Evolutionary conservation across 306 rosid genomes (phyloP), one percentile per base, ranked within the genome.

Genomic region (Cucurbita moschata): DNA sequence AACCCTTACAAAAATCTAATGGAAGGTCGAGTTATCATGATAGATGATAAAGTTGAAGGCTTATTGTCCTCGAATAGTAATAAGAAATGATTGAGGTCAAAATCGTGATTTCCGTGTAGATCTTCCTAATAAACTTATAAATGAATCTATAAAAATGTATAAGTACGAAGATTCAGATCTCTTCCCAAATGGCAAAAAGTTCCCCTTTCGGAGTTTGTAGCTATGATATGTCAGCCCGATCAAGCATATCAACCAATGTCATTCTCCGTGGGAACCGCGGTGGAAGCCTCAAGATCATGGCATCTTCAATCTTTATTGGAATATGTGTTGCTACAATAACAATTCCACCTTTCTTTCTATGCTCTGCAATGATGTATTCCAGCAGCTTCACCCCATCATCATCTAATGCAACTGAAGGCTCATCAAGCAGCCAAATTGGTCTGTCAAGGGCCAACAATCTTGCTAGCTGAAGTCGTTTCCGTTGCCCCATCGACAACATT

Each of bases 371-470:
- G 37, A 89, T 82, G 68, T 80, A 85, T 83, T 92, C 95, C 13
- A 92, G 87, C 79, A 92, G 78, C 88, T 77, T 85, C 62, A 90
- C 94, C 50, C 98, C 96, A 4, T 92, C 98, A 51, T 83, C 83
- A 67, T 92, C 98, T 64, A 92, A 82, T 14, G 96, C 98, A 76
- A 92, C 95, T 2, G 96, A 92, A 75, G 96, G 96, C 86, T 92
- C 98, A 40, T 92, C 96, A 1, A 89, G 87, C 85, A 92, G 76
- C 98, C 96, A 92, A 53, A 92, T 92, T 19, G 95, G 98, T 52
- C 96, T 87, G 62, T 92, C 92, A 1, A 92, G 78, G 16, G 98
- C 98, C 51, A 92, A 83, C 83, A 89, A 72, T 64, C 98, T 88
- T 10, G 98, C 98, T 35, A 89, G 87, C 81, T 92, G 98, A 81